Evolutionary conservation across 805 yeast species (phyloP).

Genomic region (Candida yuanshanica): DNA sequence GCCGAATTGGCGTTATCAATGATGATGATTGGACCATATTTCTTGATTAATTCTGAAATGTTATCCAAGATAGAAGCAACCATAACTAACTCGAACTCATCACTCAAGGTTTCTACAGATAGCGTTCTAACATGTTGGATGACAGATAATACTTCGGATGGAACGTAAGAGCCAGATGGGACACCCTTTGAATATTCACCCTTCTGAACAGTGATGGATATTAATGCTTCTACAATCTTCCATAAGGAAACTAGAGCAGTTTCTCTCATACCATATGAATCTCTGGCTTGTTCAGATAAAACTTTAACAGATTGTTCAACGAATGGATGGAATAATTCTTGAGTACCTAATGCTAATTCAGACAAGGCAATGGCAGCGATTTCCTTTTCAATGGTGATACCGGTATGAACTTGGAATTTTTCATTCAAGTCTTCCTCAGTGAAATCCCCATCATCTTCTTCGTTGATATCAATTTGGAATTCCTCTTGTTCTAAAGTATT

Average conservation of each 20-base stretch:
- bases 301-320: slow-evolving; percentile 64
- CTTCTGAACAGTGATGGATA: slow-evolving; percentile 43
- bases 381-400: slow-evolving; percentile 93
- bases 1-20: slow-evolving; percentile 54
- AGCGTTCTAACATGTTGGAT: slow-evolving; percentile 62
- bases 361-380: slow-evolving; percentile 87
- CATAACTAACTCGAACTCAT: slow-evolving; percentile 81
- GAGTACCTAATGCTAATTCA: slow-evolving; percentile 85
- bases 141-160: slow-evolving; percentile 49
- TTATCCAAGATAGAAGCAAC: slow-evolving; percentile 74
- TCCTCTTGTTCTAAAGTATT: slow-evolving; percentile 84
- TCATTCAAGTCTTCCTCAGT: slow-evolving; percentile 57
- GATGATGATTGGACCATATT: slow-evolving; percentile 66
- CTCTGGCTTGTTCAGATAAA: slow-evolving; percentile 67
- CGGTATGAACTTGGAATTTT: slow-evolving; percentile 84
- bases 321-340: slow-evolving; percentile 70
- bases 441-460: slow-evolving; percentile 35
- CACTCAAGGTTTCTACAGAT: slow-evolving; percentile 57
- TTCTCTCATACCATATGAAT: slow-evolving; percentile 87
- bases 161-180: slow-evolving; percentile 55
- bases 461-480: slow-evolving; percentile 58
- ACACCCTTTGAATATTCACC: slow-evolving; percentile 57
- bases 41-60: slow-evolving; percentile 58
- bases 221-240: slow-evolving; percentile 73
- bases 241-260: slow-evolving; percentile 78